Evolutionary conservation across 2,329 filamentous ascomycete genomes (phyloP), one percentile per base, ranked within the genome.

Genomic region (Diaporthe sp.): DNA sequence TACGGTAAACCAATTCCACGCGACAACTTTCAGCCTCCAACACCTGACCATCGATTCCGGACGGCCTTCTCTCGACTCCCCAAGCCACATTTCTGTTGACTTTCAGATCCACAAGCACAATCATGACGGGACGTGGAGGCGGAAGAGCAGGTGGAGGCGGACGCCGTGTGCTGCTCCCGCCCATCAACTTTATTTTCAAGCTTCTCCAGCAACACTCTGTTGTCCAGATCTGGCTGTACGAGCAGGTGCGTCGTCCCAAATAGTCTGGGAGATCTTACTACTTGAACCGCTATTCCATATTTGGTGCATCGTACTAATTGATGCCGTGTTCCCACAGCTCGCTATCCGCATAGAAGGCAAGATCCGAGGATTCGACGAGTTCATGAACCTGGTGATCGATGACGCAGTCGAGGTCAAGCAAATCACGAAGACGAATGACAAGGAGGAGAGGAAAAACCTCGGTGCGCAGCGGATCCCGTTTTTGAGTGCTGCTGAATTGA

Each of bases 301-400:
- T 9, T 17, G 28, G 10, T 12, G 28, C 13, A 8, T 15, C n/a
- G 15, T 55, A n/a, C 73, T 76, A 31, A 76, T 60, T 22, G 44
- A 34, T n/a, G 20, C 6, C 25, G 37, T 47, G 9, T 55, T 22
- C 12, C 39, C 70, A 51, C 34, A 77, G 89, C 88, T 98, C 72
- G 92, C 93, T 20, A 96, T 98, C 82, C 91, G 97, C 76, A 98
- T 99, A 82, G 96, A 98, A 87, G 97, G 97, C 77, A 98, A 96
- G 87, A 98, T 99, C 79, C 92, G 97, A 82, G 96, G 97, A 20
- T 99, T 99, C 80, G 97, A 99, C 84, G 97, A 99, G 85, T 99
- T 98, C 87, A 98, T 99, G 96, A 99, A 99, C 87, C 89, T 99
- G 68, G 97, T 77, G 49, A 91, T 98, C 79, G 97, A 99, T 82